These are phyloP conservation scores for Penicillium ochrochloron DNA, from an alignment of 495 filamentous ascomycete species.

Conservation along the genomic window DNA sequence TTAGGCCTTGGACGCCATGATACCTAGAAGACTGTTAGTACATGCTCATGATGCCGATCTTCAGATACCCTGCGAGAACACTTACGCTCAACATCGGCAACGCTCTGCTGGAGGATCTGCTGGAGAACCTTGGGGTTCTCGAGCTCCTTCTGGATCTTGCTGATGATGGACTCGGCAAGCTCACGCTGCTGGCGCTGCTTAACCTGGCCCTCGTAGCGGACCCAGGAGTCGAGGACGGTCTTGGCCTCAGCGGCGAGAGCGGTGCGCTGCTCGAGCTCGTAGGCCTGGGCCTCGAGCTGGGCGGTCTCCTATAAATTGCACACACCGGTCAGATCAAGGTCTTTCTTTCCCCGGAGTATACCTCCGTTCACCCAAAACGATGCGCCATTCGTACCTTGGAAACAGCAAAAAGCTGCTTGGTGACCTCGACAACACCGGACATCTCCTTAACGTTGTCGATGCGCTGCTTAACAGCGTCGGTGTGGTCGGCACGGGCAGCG, in stretches of 20 bases:
- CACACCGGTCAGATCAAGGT: slow-evolving; percentile 16
- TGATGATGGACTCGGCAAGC: slow-evolving; percentile 88
- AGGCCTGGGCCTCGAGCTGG: slow-evolving; percentile 90
- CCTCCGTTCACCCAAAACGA: background rate
- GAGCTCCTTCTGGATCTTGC: slow-evolving; percentile 97
- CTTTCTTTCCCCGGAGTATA: background rate
- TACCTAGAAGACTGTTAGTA: slow-evolving; percentile 49
- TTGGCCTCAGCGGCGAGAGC: slow-evolving; percentile 90
- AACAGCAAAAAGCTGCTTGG: slow-evolving; percentile 94
- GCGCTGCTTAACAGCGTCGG: slow-evolving; percentile 87
- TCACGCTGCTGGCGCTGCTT: slow-evolving; percentile 98
- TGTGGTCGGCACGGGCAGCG: slow-evolving; percentile 90
- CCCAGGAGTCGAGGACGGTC: slow-evolving; percentile 95
- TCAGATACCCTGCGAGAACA: slow-evolving; percentile 19
- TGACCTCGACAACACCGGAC: slow-evolving; percentile 90
- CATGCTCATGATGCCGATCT: background rate
- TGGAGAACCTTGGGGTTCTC: slow-evolving; percentile 94
- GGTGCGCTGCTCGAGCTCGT: slow-evolving; percentile 94
- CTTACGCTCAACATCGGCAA: slow-evolving; percentile 96
- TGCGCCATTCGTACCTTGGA: slow-evolving; percentile 72
- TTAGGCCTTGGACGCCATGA: slow-evolving; percentile 59
- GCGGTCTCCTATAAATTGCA: slow-evolving; percentile 79
- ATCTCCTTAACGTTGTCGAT: slow-evolving; percentile 94
- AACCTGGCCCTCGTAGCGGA: slow-evolving; percentile 96
- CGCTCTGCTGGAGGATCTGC: slow-evolving; percentile 93